Evolutionary conservation across 2,329 filamentous ascomycete species (phyloP).

Genomic region (Didymella glomerata): DNA sequence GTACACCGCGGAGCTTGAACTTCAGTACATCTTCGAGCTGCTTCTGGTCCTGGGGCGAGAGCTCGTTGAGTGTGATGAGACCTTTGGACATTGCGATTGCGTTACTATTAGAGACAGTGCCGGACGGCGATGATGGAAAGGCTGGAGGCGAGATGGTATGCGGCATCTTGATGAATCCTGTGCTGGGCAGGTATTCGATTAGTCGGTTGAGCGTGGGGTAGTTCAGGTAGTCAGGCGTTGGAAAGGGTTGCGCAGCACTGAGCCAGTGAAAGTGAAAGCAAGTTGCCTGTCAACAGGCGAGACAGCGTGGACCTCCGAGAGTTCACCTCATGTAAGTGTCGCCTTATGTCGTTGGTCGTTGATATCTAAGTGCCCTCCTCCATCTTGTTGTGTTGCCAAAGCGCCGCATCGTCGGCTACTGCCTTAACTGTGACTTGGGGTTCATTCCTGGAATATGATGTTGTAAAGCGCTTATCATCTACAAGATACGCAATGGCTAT

Average conservation of each 20-base stretch:
- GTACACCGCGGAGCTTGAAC: slow-evolving; percentile 25
- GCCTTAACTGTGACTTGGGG: no score
- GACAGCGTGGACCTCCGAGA: no score
- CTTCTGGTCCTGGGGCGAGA: background rate
- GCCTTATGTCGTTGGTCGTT: no score
- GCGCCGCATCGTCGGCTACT: no score
- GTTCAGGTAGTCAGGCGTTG: background rate
- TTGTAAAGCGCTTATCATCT: no score
- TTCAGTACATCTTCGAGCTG: background rate
- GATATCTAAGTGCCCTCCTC: no score
- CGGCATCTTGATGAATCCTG: background rate
- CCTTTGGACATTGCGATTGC: background rate
- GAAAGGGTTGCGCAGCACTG: background rate
- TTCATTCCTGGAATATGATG: no score
- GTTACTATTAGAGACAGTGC: background rate
- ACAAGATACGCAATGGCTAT: no score
- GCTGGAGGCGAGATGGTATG: background rate
- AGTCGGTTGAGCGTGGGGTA: no score
- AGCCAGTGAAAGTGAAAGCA: background rate
- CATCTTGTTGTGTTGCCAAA: no score
- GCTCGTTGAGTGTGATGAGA: background rate
- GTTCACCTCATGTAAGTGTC: no score
- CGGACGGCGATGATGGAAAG: background rate
- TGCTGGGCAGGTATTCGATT: background rate
- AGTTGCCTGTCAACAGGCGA: no score